These are phyloP conservation scores for Arachnopeziza araneosa DNA, from an alignment of 2,329 filamentous ascomycete genomes.

Conservation along the genomic window DNA sequence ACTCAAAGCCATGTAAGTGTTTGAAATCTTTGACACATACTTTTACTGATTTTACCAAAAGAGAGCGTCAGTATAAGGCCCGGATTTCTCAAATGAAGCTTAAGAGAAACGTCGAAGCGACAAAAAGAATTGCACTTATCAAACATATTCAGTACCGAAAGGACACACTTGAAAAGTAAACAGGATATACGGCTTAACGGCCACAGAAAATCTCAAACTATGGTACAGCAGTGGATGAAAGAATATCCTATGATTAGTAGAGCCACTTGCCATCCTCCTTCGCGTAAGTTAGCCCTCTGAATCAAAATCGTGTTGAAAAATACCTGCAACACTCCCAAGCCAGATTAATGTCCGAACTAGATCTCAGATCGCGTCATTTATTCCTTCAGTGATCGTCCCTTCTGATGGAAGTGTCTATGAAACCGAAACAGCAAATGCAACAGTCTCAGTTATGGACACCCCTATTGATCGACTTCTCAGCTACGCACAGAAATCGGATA, in stretches of 20 bases:
- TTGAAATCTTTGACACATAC: neutral
- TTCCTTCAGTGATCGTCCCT: too few species aligned
- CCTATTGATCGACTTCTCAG: conserved; percentile 9
- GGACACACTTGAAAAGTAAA: conserved; percentile 6
- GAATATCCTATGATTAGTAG: conserved; percentile 3
- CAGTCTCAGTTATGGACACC: neutral
- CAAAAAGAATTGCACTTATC: conserved; percentile 9
- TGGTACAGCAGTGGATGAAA: conserved; percentile 11
- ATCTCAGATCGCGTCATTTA: neutral
- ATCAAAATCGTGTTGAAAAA: conserved; percentile 1
- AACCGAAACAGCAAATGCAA: too few species aligned
- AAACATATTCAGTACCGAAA: conserved; percentile 11
- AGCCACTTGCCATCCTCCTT: conserved; percentile 1
- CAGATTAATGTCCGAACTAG: conserved; percentile 13
- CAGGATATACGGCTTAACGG: conserved; percentile 7
- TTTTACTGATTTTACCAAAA: conserved; percentile 2
- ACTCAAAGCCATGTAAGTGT: conserved; percentile 11
- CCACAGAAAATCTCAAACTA: conserved; percentile 9
- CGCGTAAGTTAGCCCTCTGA: conserved; percentile 9
- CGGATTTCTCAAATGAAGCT: conserved; percentile 11
- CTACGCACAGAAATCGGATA: conserved; percentile 4
- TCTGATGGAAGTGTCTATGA: too few species aligned
- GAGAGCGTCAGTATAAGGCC: conserved; percentile 12
- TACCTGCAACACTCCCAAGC: conserved; percentile 12
- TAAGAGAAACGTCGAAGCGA: conserved; percentile 8